Percentiles rank a stretch among this genome's conserved stretches.
phyloP scores from a whole-genome alignment of 257 asterid species.

The Solanum sitiens region DNA sequence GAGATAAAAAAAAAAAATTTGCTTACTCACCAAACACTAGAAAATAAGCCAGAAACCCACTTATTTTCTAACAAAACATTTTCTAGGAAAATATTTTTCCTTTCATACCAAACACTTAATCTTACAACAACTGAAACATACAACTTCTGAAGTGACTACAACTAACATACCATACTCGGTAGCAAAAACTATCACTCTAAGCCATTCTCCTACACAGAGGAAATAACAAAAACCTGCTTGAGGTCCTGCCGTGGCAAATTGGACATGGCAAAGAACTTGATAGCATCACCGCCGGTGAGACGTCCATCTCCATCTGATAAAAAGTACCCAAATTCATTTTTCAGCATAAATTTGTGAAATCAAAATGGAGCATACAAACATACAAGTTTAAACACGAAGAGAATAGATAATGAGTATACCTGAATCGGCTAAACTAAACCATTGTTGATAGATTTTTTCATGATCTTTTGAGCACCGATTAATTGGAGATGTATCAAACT shows the following conservation, averaged over 20 bases:
- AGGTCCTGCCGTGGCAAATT: conserved; percentile 88
- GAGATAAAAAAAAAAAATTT: background rate
- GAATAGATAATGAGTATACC: conserved; percentile 19
- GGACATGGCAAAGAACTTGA: conserved; percentile 76
- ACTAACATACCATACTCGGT: background rate
- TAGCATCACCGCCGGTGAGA: conserved; percentile 77
- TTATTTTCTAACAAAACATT: background rate
- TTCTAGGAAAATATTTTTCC: background rate
- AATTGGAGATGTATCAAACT: conserved; percentile 72
- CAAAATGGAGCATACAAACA: background rate
- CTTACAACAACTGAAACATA: background rate
- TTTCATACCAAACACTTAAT: background rate
- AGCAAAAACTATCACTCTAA: background rate
- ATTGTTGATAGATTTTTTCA: conserved; percentile 67
- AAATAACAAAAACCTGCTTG: conserved; percentile 42
- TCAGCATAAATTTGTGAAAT: background rate
- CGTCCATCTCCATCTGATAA: conserved; percentile 89
- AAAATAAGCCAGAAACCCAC: background rate
- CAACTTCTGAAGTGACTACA: background rate
- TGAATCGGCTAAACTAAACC: conserved; percentile 83
- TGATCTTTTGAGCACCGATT: conserved; percentile 78
- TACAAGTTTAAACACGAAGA: background rate
- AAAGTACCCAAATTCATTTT: background rate
- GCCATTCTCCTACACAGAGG: background rate
- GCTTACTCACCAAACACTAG: background rate